Percentiles rank a stretch among this genome's conserved stretches.
Evolutionary conservation across 1,284 basidiomycete genomes (phyloP).

Genomic region (Pascua sp.): DNA sequence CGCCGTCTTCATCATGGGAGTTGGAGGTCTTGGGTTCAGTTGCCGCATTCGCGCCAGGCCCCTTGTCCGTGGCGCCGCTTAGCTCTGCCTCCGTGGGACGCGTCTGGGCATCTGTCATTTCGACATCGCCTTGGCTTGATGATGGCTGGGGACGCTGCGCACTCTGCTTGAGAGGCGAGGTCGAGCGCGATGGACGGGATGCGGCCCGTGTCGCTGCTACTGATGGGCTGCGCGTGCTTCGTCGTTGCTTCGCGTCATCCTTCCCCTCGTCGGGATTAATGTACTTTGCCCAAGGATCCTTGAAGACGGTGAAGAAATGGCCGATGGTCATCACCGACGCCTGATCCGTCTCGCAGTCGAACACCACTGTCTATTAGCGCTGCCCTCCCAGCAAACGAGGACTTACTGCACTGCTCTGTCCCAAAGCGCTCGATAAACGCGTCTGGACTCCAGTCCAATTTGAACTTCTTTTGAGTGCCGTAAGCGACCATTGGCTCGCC

Average conservation of each 20-base stretch:
- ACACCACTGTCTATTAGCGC: conserved; percentile 53
- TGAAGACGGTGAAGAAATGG: conserved; percentile 77
- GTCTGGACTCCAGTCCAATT: conserved; percentile 72
- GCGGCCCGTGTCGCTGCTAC: no score
- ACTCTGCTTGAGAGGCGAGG: no score
- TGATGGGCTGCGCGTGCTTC: not conserved
- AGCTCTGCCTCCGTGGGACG: no score
- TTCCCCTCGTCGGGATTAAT: conserved; percentile 26
- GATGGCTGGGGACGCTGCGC: no score
- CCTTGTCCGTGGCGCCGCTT: no score
- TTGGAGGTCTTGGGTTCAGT: no score
- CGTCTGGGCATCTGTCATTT: no score
- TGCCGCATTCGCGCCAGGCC: no score
- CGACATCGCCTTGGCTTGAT: not conserved
- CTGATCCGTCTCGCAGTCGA: conserved; percentile 71
- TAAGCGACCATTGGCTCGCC: conserved; percentile 75
- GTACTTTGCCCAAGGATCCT: conserved; percentile 49
- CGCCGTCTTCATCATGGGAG: no score
- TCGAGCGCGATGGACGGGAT: no score
- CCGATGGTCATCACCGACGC: conserved; percentile 64
- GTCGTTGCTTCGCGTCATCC: not conserved
- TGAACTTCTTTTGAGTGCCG: conserved; percentile 60
- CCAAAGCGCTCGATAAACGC: conserved; percentile 71
- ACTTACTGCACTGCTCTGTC: conserved; percentile 58
- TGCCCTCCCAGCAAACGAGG: not conserved